Evolutionary conservation across 129 eudicot genomes (phyloP).

Genomic region (Lactuca saligna): DNA sequence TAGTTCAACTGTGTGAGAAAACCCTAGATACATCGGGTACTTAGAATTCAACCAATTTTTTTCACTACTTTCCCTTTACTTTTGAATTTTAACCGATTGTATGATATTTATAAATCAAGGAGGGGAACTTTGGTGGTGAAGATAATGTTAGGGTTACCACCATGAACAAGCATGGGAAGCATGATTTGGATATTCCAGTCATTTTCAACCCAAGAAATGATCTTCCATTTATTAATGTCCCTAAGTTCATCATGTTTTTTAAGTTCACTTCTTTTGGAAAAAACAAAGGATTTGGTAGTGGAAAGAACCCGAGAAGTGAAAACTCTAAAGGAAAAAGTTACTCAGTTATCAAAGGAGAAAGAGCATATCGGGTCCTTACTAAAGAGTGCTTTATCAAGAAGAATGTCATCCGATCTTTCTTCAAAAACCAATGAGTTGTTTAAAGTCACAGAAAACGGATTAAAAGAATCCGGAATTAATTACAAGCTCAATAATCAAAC

Average conservation of each 20-base stretch:
- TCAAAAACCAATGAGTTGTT: constrained; percentile 81
- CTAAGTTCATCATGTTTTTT: constrained; percentile 4
- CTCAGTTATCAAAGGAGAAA: constrained; percentile 76
- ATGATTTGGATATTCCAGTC: no score
- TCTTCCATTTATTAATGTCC: no score
- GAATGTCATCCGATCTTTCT: constrained; percentile 58
- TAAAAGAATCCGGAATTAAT: constrained; percentile 78
- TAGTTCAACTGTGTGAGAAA: no score
- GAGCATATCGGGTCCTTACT: constrained; percentile 83
- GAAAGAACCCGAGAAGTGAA: constrained; percentile 73
- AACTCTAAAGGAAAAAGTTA: constrained; percentile 58
- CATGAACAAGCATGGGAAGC: no score
- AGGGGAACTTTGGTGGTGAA: no score
- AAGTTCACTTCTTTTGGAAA: constrained; percentile 54
- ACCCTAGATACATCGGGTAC: no score
- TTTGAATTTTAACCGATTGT: no score
- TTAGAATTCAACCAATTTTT: no score
- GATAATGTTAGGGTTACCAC: no score
- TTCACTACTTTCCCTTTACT: no score
- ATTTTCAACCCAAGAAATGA: no score
- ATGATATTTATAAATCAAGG: no score
- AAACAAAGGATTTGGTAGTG: constrained; percentile 57
- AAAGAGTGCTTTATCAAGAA: constrained; percentile 83
- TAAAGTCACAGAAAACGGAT: constrained; percentile 91
- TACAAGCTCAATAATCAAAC: constrained; percentile 57